Evolutionary conservation across 2,329 filamentous ascomycete species (phyloP), one percentile per base, ranked within the genome.

Genomic region (Diaporthe sp.): DNA sequence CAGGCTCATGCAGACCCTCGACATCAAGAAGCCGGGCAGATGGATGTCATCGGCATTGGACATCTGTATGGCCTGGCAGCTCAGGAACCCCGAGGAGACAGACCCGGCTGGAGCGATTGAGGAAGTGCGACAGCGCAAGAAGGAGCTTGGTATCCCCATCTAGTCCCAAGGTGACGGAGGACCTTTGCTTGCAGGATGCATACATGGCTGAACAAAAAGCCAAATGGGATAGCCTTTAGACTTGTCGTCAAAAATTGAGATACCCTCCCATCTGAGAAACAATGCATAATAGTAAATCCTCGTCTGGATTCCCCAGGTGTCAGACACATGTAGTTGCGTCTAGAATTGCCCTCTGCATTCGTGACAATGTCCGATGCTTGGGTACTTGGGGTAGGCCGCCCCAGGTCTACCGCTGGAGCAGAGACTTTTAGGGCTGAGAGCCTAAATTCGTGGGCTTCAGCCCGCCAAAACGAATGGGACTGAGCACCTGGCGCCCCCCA

Each of bases 21-120:
- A 89, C 0, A 85, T 89, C n/a, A 92, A 91, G 77, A 92, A 91
- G 77, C 93, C 94, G 0, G 95, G 95, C 1, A 92, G 88, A n/a
- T 98, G 96, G 96, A 94, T 97, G 89, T 91, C 91, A 72, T 88
- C 89, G 61, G 95, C 95, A 4, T 85, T 98, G 62, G 93, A 97
- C 44, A 87, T 95, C 5, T 94, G 95, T 76, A 90, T 97, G 84
- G 92, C 92, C 76, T 98, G 96, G 95, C 97, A 98, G 84, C 89
- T 98, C 71, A 90, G 94, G 51, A 92, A 98, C 81, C 95, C 95
- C 0, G 88, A 88, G 5, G 87, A 86, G 75, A 90, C 88, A 4
- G 93, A 96, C 77, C 84, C 87, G 9, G 80, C 85, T 9, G 89
- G 86, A 3, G 92, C 89, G 1, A 84, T 95, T 72, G 88, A 92